These are phyloP conservation scores for Pichia sp. DNA, from an alignment of 1,139 yeast genomes.

Conservation along the genomic window DNA sequence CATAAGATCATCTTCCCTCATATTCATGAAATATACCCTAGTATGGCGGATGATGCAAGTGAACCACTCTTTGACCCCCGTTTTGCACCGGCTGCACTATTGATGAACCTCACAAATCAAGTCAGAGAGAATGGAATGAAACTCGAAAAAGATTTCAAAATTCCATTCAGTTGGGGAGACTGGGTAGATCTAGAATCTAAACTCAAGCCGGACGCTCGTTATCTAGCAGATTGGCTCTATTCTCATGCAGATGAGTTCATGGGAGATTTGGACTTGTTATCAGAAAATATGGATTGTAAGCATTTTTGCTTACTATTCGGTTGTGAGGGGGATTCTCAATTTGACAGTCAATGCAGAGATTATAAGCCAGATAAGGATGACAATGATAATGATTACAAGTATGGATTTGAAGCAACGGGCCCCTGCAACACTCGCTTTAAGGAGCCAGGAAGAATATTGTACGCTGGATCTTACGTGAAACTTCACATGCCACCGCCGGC, in stretches of 20 bases:
- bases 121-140: constrained; percentile 11
- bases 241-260: constrained; percentile 8
- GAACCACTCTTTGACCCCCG: constrained; percentile 22
- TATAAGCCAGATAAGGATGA: constrained; percentile 1
- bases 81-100: constrained; percentile 20
- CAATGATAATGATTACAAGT: constrained; percentile 12
- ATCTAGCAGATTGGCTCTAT: constrained; percentile 15
- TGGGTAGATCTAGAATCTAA: constrained; percentile 26
- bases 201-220: constrained; percentile 15
- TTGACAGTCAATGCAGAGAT: constrained; percentile 12
- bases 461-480: constrained; percentile 24
- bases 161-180: constrained; percentile 27
- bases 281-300: constrained; percentile 14
- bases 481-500: constrained; percentile 23
- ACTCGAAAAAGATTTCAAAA: constrained; percentile 16
- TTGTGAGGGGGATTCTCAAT: constrained; percentile 12
- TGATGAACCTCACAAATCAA: constrained; percentile 19
- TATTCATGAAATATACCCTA: constrained; percentile 7
- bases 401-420: constrained; percentile 16
- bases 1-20: constrained; percentile 11
- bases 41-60: not conserved
- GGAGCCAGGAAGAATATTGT: constrained; percentile 22
- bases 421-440: constrained; percentile 15
- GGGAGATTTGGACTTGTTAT: constrained; percentile 8
- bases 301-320: constrained; percentile 18